Evolutionary conservation across 371 early-diverging fungal genomes (phyloP), one percentile per base, ranked within the genome.

Genomic region (Apophysomyces variabilis): DNA sequence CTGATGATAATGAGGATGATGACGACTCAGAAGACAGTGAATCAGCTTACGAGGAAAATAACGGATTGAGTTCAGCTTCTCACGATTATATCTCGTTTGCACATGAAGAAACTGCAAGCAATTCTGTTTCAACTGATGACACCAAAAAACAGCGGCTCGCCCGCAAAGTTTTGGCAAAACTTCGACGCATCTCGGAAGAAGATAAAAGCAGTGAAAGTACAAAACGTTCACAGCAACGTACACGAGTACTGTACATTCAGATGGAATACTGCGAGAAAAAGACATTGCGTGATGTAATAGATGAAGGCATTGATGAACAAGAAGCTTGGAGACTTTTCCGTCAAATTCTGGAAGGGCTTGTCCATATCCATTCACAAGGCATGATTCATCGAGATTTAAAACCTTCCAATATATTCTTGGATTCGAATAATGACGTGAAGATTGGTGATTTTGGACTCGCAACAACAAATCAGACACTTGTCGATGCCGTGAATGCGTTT

Each of bases 391-490:
- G 99, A 64, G 99, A 99, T 78, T 74, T 99, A 43, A 99, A 99
- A 73, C 96, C 97, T 14, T 95, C 92, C 71, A 99, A 96, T 78
- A 88, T 98, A 68, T 91, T 99, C 62, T 78, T 99, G 75, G 95
- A 96, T 72, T 85, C 90, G 18, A 88, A 94, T 57, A 90, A 89
- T 41, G 94, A 94, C 70, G 88, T 96, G 62, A 96, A 96, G 62
- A 94, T 99, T 67, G 98, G 97, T 62, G 99, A 99, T 70, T 99
- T 99, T 82, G 99, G 99, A 0, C 85, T 99, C 62, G 95, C 94
- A 1, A 98, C 97, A 32, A 88, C 84, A 7, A 80, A 75, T 64
- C 79, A 80, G 66, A 84, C 92, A 3, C 74, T 87, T 26, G 81
- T 85, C 5, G 90, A 89, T 44, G 73, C 77, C 18, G 67, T 68